Evolutionary conservation across 495 filamentous ascomycete species (phyloP), one percentile per base, ranked within the genome.

Genomic region (Annulohypoxylon nitens): DNA sequence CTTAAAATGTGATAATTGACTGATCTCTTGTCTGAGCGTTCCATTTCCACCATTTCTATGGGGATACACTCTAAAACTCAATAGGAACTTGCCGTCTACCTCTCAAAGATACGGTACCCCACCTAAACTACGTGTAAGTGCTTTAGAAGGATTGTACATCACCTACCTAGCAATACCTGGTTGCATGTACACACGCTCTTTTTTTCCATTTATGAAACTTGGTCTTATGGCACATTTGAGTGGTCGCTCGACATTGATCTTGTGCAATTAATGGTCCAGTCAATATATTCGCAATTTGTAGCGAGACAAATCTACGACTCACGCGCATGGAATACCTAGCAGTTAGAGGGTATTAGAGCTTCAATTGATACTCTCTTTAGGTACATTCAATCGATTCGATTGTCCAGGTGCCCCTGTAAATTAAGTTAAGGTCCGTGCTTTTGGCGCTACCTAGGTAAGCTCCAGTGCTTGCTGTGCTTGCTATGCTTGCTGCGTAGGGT

Each of bases 71-170:
- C 60, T 18, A 51, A 53, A 20, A 58, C 26, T 50, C 47, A 51
- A 65, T 37, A 54, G 71, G 71, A 74, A 74, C 30, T 70, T 70
- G 61, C 71, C 66, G 71, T 66, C 51, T 69, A 69, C 68, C 33
- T 53, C 37, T 43, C 11, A 61, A 61, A 50, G 65, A 68, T 39
- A 54, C 47, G 18, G 54, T 54, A 60, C 71, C 61, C 71, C 61
- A 69, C 70, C 51, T 30, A 11, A 65, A 26, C 47, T 69, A 66
- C 66, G 66, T 74, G 61, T 65, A 69, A 69, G 66, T 58, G 61
- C 65, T 26, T 74, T 57, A 50, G 55, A 73, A 73, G 70, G 70
- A 69, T 73, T 69, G 47, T 16, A 64, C 47, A 30, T 25, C 64
- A 61, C 30, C 37, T 55, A 57, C 39, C 12, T 43, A 12, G 36